Percentiles rank a stretch among this genome's conserved stretches.
Conservation (phyloP, 768 basidiomycete genomes). For the Candolleomyces aberdarensis region DNA sequence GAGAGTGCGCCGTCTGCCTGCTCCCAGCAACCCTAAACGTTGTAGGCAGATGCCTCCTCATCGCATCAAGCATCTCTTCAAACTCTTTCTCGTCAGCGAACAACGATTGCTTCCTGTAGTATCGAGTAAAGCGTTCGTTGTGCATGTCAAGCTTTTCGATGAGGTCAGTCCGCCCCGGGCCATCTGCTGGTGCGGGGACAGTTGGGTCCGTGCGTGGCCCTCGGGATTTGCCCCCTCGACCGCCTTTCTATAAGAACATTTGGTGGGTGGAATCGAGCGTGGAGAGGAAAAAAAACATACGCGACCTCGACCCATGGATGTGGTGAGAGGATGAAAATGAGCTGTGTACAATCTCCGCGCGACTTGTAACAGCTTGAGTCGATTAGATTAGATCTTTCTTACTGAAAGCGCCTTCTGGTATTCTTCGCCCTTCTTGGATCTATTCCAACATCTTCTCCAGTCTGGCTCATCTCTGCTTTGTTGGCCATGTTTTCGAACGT, state of each 20-base stretch:
- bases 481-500: too few relatives aligned
- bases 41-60: constrained; percentile 79
- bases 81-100: constrained; percentile 72
- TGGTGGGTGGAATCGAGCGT: not conserved
- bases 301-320: not conserved
- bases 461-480: too few relatives aligned
- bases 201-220: constrained; percentile 6
- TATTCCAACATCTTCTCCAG: too few relatives aligned
- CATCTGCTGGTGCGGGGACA: constrained; percentile 14
- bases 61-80: constrained; percentile 60
- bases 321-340: not conserved
- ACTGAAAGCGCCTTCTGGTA: too few relatives aligned
- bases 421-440: too few relatives aligned
- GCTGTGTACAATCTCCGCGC: not conserved
- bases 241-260: constrained; percentile 2
- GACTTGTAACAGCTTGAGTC: too few relatives aligned
- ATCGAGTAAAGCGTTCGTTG: constrained; percentile 63
- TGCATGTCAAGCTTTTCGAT: constrained; percentile 64
- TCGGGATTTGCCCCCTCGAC: not conserved
- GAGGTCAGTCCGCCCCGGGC: constrained; percentile 38
- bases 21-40: constrained; percentile 93
- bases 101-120: constrained; percentile 76
- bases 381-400: too few relatives aligned
- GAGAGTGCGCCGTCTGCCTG: constrained; percentile 71
- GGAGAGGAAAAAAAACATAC: too few relatives aligned